Conservation (phyloP, 2,329 filamentous ascomycete genomes). For the Exophiala lecanii-corni region DNA sequence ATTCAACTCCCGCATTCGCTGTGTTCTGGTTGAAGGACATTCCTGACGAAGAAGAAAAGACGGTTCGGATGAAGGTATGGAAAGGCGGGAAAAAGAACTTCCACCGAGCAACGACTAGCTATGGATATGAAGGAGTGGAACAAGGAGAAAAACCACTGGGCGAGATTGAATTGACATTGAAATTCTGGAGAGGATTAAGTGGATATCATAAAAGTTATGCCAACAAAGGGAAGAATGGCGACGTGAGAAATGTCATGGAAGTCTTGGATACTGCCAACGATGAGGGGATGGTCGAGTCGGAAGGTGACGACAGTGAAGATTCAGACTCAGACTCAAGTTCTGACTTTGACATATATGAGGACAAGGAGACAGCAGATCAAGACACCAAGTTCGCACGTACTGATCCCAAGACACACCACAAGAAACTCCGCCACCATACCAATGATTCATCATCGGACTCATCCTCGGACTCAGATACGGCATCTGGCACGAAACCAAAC, state of each 20-base stretch:
- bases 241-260: conserved; percentile 59
- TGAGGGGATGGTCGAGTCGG: conserved; percentile 53
- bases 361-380: background rate
- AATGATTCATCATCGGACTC: conserved; percentile 14
- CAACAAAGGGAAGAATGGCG: conserved; percentile 45
- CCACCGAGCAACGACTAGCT: conserved; percentile 31
- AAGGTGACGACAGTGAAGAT: conserved; percentile 11
- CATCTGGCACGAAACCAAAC: conserved; percentile 6
- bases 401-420: background rate
- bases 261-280: conserved; percentile 59
- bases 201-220: conserved; percentile 56
- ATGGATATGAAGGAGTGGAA: conserved; percentile 43
- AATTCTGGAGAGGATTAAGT: conserved; percentile 59
- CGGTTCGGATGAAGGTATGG: conserved; percentile 59
- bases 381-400: background rate
- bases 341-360: conserved; percentile 5
- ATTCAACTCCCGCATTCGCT: conserved; percentile 29
- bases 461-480: conserved; percentile 12
- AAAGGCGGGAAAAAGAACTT: conserved; percentile 52
- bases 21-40: conserved; percentile 51
- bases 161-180: conserved; percentile 53
- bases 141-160: conserved; percentile 56
- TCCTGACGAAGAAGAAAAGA: conserved; percentile 60
- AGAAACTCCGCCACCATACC: conserved; percentile 20
- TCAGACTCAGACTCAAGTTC: conserved; percentile 16